Evolutionary conservation across 2,329 filamentous ascomycete genomes (phyloP).

Genomic region (Cercospora canescens): DNA sequence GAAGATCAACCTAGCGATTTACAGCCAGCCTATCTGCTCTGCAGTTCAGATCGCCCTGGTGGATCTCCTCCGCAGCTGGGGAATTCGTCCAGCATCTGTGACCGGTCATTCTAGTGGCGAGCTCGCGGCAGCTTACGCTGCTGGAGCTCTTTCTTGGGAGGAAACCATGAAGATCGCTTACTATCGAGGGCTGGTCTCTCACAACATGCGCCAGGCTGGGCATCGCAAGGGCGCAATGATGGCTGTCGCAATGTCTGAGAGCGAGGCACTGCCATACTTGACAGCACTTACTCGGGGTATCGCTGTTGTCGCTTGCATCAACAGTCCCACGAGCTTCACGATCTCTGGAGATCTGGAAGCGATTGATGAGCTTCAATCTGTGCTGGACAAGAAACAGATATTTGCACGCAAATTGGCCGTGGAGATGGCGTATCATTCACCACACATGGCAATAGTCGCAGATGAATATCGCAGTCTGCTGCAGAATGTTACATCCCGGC

Average conservation of each 20-base stretch:
- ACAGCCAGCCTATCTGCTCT: conserved; percentile 34
- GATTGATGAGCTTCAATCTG: background rate
- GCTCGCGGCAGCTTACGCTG: conserved; percentile 36
- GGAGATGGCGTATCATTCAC: conserved; percentile 47
- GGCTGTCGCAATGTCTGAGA: conserved; percentile 3
- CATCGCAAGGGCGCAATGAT: conserved; percentile 13
- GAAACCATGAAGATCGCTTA: conserved; percentile 20
- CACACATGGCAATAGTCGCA: conserved; percentile 31
- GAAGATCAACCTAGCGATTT: conserved; percentile 24
- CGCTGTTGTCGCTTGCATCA: conserved; percentile 29
- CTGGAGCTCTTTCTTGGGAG: conserved; percentile 9
- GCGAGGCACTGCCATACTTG: background rate
- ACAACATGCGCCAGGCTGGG: background rate
- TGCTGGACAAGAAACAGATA: background rate
- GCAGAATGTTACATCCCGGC: background rate
- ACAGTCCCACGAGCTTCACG: conserved; percentile 44
- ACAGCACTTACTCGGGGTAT: conserved; percentile 3
- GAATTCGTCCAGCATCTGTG: conserved; percentile 21
- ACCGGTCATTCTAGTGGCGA: conserved; percentile 37
- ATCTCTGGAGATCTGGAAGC: conserved; percentile 43
- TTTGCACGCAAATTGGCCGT: conserved; percentile 42
- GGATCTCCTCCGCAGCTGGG: conserved; percentile 18
- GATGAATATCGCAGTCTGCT: background rate
- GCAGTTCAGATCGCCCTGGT: conserved; percentile 20
- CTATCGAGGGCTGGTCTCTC: conserved; percentile 20